Conservation (phyloP, 2,329 filamentous ascomycete species). For the Ceratocystis alfenasii region DNA sequence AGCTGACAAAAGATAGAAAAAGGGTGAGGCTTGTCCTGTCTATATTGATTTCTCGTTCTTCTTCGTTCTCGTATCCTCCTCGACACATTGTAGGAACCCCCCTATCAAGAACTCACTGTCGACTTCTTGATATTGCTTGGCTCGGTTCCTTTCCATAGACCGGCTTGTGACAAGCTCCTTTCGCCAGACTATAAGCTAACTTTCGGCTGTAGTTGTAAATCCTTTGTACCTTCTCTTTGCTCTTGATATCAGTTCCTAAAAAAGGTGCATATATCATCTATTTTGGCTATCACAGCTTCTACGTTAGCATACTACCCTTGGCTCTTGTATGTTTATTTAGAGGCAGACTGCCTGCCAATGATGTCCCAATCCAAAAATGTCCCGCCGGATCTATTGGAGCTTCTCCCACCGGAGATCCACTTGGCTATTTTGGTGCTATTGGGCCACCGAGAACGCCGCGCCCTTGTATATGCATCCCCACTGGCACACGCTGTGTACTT, state of each 20-base stretch:
- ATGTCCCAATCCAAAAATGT: not conserved
- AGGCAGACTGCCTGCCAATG: not conserved
- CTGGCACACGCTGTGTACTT: conserved; percentile 15
- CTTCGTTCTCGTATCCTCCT: not conserved
- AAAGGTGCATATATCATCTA: too few species aligned
- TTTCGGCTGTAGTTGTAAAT: too few species aligned
- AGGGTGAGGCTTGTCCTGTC: not conserved
- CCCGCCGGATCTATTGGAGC: conserved; percentile 5
- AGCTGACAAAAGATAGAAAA: not conserved
- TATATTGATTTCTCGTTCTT: not conserved
- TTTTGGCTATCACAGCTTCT: too few species aligned
- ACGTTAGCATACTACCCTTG: not conserved
- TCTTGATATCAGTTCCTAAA: too few species aligned
- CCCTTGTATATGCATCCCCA: conserved; percentile 17
- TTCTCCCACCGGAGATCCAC: conserved; percentile 20
- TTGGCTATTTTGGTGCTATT: conserved; percentile 5
- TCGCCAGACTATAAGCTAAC: too few species aligned
- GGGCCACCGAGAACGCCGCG: not conserved
- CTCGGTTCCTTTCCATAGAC: too few species aligned
- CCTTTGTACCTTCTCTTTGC: too few species aligned
- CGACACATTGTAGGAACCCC: too few species aligned
- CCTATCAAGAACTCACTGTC: too few species aligned
- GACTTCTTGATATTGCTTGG: too few species aligned
- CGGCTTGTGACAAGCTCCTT: too few species aligned
- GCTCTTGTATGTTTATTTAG: not conserved